Evolutionary conservation across 2,329 filamentous ascomycete genomes (phyloP).

Genomic region (Aspergillus fischeri): DNA sequence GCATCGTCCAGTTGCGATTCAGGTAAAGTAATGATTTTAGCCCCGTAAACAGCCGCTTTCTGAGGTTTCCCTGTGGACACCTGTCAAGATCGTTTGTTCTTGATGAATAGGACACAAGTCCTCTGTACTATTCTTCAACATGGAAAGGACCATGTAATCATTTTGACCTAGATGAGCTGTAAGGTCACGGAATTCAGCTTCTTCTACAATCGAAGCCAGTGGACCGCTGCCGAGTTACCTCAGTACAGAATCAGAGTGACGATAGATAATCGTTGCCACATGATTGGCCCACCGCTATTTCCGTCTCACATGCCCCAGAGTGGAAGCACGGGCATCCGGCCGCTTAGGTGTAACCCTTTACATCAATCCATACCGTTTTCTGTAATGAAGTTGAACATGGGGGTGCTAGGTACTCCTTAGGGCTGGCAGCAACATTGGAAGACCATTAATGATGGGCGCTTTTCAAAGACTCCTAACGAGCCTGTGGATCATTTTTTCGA

Average conservation of each 20-base stretch:
- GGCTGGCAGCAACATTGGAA: neutral
- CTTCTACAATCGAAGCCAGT: too few species aligned
- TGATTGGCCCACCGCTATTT: neutral
- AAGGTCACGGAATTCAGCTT: neutral
- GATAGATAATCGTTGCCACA: neutral
- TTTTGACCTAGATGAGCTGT: neutral
- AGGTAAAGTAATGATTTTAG: conserved; percentile 16
- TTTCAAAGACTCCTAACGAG: neutral
- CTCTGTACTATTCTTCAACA: neutral
- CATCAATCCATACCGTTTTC: neutral
- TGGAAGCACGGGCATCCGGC: neutral
- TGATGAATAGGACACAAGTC: neutral
- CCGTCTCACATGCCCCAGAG: conserved; percentile 2
- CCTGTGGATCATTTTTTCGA: neutral
- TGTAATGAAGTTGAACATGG: neutral
- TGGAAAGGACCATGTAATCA: neutral
- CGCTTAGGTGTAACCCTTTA: neutral
- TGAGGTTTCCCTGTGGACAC: neutral
- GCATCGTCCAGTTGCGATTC: conserved; percentile 16
- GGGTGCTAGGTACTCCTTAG: neutral
- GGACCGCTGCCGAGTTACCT: neutral
- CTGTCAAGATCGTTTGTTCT: neutral
- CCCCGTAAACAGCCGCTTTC: neutral
- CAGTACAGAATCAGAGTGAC: neutral
- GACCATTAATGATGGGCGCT: neutral